Conservation (phyloP, 805 yeast genomes). For the Wickerhamomyces ciferrii region DNA sequence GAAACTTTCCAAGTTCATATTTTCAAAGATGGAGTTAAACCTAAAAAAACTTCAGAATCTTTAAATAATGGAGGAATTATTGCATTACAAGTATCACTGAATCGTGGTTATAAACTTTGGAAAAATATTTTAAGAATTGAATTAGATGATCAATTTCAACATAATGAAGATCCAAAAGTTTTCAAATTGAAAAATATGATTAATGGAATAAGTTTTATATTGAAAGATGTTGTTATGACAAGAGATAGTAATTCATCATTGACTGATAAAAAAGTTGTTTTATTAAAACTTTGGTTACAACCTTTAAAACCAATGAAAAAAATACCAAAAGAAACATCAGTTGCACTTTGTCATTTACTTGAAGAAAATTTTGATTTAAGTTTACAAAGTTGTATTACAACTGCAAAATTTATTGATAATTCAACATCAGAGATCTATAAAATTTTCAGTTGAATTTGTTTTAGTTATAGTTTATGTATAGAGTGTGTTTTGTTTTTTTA, state of each 20-base stretch:
- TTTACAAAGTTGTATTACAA: background rate
- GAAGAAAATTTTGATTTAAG: background rate
- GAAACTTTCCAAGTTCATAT: slow-evolving; percentile 4
- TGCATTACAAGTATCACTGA: slow-evolving; percentile 3
- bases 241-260: background rate
- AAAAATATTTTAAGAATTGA: slow-evolving; percentile 2
- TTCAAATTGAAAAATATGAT: background rate
- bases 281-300: background rate
- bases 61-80: slow-evolving; percentile 5
- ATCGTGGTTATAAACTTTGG: slow-evolving; percentile 5
- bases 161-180: background rate
- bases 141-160: slow-evolving; percentile 1
- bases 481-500: too few relatives aligned
- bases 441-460: background rate
- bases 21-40: slow-evolving; percentile 6
- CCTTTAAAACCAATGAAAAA: background rate
- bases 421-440: background rate
- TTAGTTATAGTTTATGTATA: too few relatives aligned
- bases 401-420: background rate
- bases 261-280: background rate
- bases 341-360: background rate
- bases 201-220: slow-evolving; percentile 2
- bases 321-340: background rate
- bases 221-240: background rate
- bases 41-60: background rate